These are phyloP conservation scores for Malassezia nana DNA, from an alignment of 1,284 basidiomycete species.

Conservation along the genomic window DNA sequence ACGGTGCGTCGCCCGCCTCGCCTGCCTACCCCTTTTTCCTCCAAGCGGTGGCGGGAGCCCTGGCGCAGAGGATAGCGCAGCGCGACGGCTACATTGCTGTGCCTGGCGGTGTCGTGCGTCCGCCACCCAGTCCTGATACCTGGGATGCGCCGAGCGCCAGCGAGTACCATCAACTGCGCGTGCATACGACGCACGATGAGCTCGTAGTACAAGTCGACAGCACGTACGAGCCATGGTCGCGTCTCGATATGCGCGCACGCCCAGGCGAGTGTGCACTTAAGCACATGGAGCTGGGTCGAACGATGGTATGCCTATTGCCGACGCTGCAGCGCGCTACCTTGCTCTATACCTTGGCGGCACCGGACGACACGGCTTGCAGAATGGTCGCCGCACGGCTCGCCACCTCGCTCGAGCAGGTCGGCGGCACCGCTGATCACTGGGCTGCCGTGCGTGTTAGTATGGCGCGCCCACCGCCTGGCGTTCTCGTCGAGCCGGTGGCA, in stretches of 20 bases:
- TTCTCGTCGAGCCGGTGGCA: not conserved
- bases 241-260: not conserved
- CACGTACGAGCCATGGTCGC: conserved; percentile 2
- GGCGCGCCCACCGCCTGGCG: not conserved
- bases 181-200: not conserved
- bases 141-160: not conserved
- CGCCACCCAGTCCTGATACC: not conserved
- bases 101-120: not conserved
- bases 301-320: conserved; percentile 1
- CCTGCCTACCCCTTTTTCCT: not conserved
- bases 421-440: not conserved
- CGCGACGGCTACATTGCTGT: not conserved
- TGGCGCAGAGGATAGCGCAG: not conserved
- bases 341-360: not conserved
- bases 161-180: not conserved
- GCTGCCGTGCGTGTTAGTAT: not conserved
- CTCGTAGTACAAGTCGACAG: not conserved
- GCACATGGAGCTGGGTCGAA: not conserved
- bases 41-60: not conserved
- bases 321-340: conserved; percentile 5
- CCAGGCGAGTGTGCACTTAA: not conserved
- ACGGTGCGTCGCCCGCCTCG: not conserved
- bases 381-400: not conserved
- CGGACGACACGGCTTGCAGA: not conserved
- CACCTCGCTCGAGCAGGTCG: not conserved